Evolutionary conservation across 768 basidiomycete genomes (phyloP), one percentile per base, ranked within the genome.

Genomic region (Panellus pusillus): DNA sequence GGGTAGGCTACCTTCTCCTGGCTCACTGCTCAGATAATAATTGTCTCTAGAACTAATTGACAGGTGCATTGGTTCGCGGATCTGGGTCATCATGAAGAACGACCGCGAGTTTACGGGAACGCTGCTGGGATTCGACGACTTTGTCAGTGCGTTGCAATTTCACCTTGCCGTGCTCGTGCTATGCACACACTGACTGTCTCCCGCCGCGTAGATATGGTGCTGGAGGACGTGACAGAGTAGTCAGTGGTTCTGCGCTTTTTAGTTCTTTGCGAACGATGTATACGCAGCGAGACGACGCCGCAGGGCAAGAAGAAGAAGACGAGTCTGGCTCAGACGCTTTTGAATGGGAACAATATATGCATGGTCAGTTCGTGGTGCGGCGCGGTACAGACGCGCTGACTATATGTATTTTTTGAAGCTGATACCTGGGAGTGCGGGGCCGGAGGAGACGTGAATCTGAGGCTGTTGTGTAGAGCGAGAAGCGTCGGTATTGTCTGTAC

Each of bases 61-160:
- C 70, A 83, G 91, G 68, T 98, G 96, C 68, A 98, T 98, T 68
- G 96, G 96, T 52, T 96, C 93, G 31, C 83, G 85, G 44, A 95
- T 98, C 66, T 97, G 93, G 92, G 96, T 98, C 64, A 85, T 98
- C 69, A 98, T 97, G 93, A 98, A 98, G 76, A 87, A 81, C 63
- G 94, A 99, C 57, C 87, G 93, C 42, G 96, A 99, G 74, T 99
- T 98, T 73, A 91, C 90, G 19, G 96, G 96, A 11, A 97, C 86
- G 3, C 77, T 99, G 38, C 79, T 96, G 31, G 96, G 96, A 2
- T 99, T 99, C 64, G 96, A 99, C 68, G 96, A 99, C 72, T 99
- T 96, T 70, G 96, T 99, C 71, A 99, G 96, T 98, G 69, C 81
- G 96, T 95, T 37, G 28, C 46, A 11, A 48, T 9, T 24, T 27